phyloP scores from a whole-genome alignment of 2,329 filamentous ascomycete genomes.

The Phialophora tarda region DNA sequence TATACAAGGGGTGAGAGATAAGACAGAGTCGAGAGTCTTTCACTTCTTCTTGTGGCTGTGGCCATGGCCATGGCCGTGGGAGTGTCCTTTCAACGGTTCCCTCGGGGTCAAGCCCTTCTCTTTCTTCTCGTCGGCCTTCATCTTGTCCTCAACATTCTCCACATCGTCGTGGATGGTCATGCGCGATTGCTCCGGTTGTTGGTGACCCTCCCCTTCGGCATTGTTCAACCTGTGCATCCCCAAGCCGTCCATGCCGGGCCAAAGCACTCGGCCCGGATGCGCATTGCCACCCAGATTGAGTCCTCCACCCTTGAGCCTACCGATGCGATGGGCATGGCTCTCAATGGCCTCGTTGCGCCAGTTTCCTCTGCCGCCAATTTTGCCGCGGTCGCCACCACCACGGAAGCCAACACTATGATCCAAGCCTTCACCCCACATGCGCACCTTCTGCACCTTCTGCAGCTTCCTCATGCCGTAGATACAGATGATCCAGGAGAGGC shows the following conservation, averaged over 20 bases:
- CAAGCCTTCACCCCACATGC: conserved; percentile 74
- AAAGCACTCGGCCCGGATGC: conserved; percentile 37
- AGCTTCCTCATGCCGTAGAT: conserved; percentile 83
- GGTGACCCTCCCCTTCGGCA: conserved; percentile 9
- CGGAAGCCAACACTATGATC: conserved; percentile 37
- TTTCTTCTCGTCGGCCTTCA: conserved; percentile 30
- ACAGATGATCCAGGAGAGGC: conserved; percentile 78
- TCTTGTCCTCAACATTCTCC: conserved; percentile 28
- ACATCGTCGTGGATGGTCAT: conserved; percentile 30
- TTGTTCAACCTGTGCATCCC: conserved; percentile 37
- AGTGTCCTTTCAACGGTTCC: conserved; percentile 9
- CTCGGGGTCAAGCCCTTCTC: conserved; percentile 23
- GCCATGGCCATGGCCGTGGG: not conserved
- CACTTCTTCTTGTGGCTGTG: conserved; percentile 9
- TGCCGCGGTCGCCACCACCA: conserved; percentile 1
- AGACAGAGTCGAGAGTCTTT: conserved; percentile 16
- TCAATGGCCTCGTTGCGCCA: conserved; percentile 54
- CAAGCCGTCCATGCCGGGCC: conserved; percentile 41
- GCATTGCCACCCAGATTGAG: conserved; percentile 17
- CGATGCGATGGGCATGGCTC: conserved; percentile 45
- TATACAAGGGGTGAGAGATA: not conserved
- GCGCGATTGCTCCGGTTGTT: not conserved
- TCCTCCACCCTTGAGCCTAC: conserved; percentile 45
- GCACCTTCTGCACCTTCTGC: conserved; percentile 82
- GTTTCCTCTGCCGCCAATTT: conserved; percentile 40